A percentile compares a stretch with the other conserved stretches of the same genome.
phyloP scores from a whole-genome alignment of 371 early-diverging fungal species.

The Actinomucor elegans region DNA sequence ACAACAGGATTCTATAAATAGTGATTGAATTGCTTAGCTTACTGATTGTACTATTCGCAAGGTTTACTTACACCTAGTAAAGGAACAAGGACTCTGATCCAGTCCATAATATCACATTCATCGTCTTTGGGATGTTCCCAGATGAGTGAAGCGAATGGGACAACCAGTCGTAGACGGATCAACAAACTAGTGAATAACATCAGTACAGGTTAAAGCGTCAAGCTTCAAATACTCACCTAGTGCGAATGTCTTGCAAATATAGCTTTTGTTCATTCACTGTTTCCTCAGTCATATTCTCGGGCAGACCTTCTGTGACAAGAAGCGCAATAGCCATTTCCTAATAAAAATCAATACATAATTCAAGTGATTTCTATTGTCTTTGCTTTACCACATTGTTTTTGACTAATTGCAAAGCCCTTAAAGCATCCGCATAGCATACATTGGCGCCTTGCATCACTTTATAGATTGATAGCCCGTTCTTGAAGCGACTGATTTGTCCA shows the following conservation, averaged over 20 bases:
- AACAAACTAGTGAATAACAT: conserved; percentile 25
- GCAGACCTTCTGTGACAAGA: conserved; percentile 37
- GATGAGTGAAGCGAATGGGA: conserved; percentile 57
- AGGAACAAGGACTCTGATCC: conserved; percentile 38
- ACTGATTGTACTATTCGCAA: not conserved
- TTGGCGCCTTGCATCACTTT: conserved; percentile 54
- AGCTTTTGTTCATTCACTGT: conserved; percentile 9
- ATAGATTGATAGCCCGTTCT: conserved; percentile 37
- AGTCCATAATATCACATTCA: conserved; percentile 49
- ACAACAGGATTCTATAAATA: conserved; percentile 50
- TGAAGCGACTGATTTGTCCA: conserved; percentile 50
- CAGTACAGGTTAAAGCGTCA: not conserved
- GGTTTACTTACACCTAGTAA: conserved; percentile 37
- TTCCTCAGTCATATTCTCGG: conserved; percentile 21
- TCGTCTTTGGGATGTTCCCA: conserved; percentile 54
- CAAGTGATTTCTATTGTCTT: not conserved
- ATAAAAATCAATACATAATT: not conserved
- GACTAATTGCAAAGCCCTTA: conserved; percentile 30
- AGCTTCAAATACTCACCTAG: conserved; percentile 26
- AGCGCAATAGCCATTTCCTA: conserved; percentile 41
- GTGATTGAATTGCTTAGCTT: not conserved
- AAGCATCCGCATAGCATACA: conserved; percentile 52
- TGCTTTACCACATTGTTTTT: conserved; percentile 39
- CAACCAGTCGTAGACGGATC: conserved; percentile 52
- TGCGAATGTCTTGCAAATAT: conserved; percentile 45